Percentiles rank a stretch among this genome's conserved stretches.
Conservation (phyloP, 2,329 filamentous ascomycete species). For the Zelopaecilomyces penicillatus region DNA sequence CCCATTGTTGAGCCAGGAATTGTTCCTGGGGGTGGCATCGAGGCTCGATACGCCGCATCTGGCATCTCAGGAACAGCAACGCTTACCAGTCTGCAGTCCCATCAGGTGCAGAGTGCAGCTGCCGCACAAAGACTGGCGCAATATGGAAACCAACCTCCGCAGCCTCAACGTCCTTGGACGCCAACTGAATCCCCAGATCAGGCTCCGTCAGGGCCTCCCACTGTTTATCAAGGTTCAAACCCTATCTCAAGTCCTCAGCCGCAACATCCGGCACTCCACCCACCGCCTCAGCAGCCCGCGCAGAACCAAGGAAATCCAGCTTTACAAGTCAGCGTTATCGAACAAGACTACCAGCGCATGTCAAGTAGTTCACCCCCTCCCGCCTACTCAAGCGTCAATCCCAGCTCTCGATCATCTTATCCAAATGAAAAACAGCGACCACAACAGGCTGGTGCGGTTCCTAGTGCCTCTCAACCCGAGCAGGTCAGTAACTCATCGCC, state of each 20-base stretch:
- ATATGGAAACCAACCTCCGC: conserved; percentile 47
- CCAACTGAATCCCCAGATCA: conserved; percentile 84
- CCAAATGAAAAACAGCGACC: conserved; percentile 69
- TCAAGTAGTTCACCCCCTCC: conserved; percentile 79
- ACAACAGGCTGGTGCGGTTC: conserved; percentile 21
- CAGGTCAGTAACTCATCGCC: conserved; percentile 15
- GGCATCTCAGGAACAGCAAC: conserved; percentile 83
- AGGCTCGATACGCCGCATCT: conserved; percentile 82
- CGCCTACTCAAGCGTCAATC: conserved; percentile 79
- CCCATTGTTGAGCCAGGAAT: conserved; percentile 66
- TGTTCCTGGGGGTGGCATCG: conserved; percentile 72
- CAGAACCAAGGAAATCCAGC: conserved; percentile 24
- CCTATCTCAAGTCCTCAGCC: conserved; percentile 50
- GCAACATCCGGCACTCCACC: conserved; percentile 33
- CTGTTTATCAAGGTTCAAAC: conserved; percentile 80
- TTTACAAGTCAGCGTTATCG: conserved; percentile 61
- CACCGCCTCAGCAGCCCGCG: conserved; percentile 30
- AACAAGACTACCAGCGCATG: conserved; percentile 79
- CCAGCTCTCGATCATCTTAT: conserved; percentile 49
- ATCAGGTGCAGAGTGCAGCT: conserved; percentile 63
- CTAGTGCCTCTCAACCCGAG: conserved; percentile 12
- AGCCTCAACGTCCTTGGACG: conserved; percentile 67
- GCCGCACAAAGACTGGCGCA: conserved; percentile 74
- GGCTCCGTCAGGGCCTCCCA: conserved; percentile 81
- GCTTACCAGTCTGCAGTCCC: conserved; percentile 58